Percentiles rank a stretch among this genome's conserved stretches.
phyloP scores from a whole-genome alignment of 495 filamentous ascomycete genomes.

The Geopyxis carbonaria region DNA sequence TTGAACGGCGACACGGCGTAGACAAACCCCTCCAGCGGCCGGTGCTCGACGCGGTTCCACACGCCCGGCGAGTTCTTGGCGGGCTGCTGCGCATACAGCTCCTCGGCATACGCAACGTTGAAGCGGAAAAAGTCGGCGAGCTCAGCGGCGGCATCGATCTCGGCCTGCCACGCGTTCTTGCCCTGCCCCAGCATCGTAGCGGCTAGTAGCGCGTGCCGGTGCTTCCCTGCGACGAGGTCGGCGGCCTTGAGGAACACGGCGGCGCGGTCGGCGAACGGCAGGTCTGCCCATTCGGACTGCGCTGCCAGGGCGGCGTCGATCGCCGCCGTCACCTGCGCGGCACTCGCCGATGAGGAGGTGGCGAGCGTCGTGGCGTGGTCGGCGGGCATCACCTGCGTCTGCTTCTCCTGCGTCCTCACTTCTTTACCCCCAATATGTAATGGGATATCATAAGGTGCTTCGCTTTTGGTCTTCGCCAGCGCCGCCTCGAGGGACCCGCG shows the following conservation, averaged over 20 bases:
- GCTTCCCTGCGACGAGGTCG: slow-evolving; percentile 72
- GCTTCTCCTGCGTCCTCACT: slow-evolving; percentile 13
- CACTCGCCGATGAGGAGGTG: slow-evolving; percentile 57
- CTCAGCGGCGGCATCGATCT: slow-evolving; percentile 90
- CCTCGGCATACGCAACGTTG: slow-evolving; percentile 75
- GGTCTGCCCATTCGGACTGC: slow-evolving; percentile 60
- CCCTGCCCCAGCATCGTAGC: slow-evolving; percentile 87
- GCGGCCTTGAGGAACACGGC: slow-evolving; percentile 88
- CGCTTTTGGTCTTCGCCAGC: slow-evolving; percentile 41
- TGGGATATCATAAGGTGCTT: slow-evolving; percentile 51
- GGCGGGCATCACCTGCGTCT: slow-evolving; percentile 53
- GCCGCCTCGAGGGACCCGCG: slow-evolving; percentile 56
- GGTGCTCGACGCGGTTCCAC: slow-evolving; percentile 72
- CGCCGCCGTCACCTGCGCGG: slow-evolving; percentile 52
- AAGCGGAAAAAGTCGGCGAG: slow-evolving; percentile 80
- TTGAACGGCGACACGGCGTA: slow-evolving; percentile 80
- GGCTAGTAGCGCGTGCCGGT: slow-evolving; percentile 84
- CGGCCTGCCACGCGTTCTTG: slow-evolving; percentile 92
- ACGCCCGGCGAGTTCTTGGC: slow-evolving; percentile 55
- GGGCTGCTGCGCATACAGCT: slow-evolving; percentile 73
- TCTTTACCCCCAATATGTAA: slow-evolving; percentile 63
- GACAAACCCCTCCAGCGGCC: slow-evolving; percentile 73
- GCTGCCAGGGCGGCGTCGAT: slow-evolving; percentile 68
- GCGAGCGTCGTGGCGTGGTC: slow-evolving; percentile 56
- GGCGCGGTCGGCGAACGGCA: slow-evolving; percentile 78